Evolutionary conservation across 345 rosid species (phyloP).

Genomic region (Citrus glauca): DNA sequence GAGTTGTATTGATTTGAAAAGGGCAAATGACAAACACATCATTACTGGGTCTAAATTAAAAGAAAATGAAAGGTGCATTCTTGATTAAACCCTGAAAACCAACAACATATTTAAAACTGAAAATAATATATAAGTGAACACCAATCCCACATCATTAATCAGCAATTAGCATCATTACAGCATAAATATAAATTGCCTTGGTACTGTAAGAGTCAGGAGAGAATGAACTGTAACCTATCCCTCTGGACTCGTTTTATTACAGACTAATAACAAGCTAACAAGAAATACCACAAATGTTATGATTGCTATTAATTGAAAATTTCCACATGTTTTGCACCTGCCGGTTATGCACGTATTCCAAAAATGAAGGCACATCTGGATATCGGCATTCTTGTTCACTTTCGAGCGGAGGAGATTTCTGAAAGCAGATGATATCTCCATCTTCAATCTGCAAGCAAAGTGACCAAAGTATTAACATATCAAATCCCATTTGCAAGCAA

Average conservation of each 20-base stretch:
- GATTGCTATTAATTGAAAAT: neutral
- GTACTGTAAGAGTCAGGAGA: neutral
- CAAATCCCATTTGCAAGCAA: neutral
- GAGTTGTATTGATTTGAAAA: neutral
- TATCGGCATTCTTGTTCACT: constrained; percentile 52
- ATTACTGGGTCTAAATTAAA: neutral
- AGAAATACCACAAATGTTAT: neutral
- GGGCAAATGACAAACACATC: neutral
- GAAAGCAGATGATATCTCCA: constrained; percentile 96
- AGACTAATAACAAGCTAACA: constrained; percentile 2
- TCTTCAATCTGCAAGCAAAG: constrained; percentile 69
- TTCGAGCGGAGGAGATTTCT: constrained; percentile 53
- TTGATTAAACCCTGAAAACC: neutral
- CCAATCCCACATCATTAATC: neutral
- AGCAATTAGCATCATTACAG: neutral
- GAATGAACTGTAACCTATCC: neutral
- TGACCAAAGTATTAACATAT: neutral
- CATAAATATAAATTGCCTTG: neutral
- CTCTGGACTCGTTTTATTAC: neutral
- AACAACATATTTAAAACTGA: neutral
- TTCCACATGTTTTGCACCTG: constrained; percentile 50
- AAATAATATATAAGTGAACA: neutral
- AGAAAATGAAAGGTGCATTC: neutral
- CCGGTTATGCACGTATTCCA: constrained; percentile 93
- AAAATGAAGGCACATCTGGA: constrained; percentile 81